These are phyloP conservation scores for Lepidium aucheri DNA, from an alignment of 345 rosid species.

Conservation along the genomic window DNA sequence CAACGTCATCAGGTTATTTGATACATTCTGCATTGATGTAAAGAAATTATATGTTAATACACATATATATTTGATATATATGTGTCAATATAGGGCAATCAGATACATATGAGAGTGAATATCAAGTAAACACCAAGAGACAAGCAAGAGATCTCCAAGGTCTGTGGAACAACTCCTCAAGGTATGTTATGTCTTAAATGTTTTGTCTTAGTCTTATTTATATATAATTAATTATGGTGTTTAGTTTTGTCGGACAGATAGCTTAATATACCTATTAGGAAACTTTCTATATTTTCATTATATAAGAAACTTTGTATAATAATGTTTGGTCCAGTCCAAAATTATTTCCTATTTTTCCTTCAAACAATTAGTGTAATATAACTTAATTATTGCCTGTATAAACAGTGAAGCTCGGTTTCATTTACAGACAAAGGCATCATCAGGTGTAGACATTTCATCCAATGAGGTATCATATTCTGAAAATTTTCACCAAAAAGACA, in stretches of 20 bases:
- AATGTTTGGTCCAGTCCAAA: background rate
- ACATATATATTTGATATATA: background rate
- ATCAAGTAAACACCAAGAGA: constrained; percentile 37
- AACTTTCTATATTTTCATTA: constrained; percentile 4
- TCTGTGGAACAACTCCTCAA: constrained; percentile 27
- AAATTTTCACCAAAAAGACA: background rate
- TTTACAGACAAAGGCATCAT: constrained; percentile 21
- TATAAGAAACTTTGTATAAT: background rate
- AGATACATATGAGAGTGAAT: constrained; percentile 66
- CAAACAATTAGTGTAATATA: background rate
- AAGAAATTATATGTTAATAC: background rate
- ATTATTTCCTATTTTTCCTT: background rate
- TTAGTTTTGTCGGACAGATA: background rate
- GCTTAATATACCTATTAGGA: background rate
- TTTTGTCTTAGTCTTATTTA: background rate
- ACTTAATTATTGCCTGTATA: constrained; percentile 3
- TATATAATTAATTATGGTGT: background rate
- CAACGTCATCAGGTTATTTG: constrained; percentile 29
- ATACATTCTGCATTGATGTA: background rate
- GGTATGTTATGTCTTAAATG: constrained; percentile 21
- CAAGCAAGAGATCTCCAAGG: constrained; percentile 14
- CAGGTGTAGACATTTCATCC: constrained; percentile 22
- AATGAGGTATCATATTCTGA: constrained; percentile 22
- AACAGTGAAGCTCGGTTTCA: constrained; percentile 27
- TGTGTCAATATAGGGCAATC: constrained; percentile 44